phyloP scores from a whole-genome alignment of 768 basidiomycete genomes.

The Pulveroboletus sp. region DNA sequence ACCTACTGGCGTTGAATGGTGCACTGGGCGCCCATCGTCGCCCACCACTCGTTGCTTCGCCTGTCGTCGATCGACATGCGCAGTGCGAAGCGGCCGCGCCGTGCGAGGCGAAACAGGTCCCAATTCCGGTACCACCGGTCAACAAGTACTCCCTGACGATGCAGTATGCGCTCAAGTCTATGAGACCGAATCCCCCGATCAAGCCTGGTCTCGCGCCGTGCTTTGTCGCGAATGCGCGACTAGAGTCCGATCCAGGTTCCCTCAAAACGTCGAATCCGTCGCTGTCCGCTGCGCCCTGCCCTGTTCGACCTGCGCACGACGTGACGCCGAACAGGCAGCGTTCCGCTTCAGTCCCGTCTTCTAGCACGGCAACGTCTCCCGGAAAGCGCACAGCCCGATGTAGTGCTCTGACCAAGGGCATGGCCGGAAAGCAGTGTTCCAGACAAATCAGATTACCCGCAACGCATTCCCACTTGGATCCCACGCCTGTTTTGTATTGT shows the following conservation, averaged over 20 bases:
- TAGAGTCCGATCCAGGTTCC: slow-evolving; percentile 32
- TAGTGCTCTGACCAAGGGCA: slow-evolving; percentile 60
- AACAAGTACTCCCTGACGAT: slow-evolving; percentile 17
- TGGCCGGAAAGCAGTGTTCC: slow-evolving; percentile 57
- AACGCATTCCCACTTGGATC: slow-evolving; percentile 24
- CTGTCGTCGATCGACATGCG: slow-evolving; percentile 8
- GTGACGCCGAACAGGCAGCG: slow-evolving; percentile 22
- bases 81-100: no score
- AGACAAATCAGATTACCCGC: slow-evolving; percentile 50
- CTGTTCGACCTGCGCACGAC: slow-evolving; percentile 9
- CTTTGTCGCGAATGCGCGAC: slow-evolving; percentile 22
- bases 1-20: slow-evolving; percentile 5
- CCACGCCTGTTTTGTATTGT: slow-evolving; percentile 46
- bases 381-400: slow-evolving; percentile 43
- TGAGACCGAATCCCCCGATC: slow-evolving; percentile 6
- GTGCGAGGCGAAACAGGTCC: slow-evolving; percentile 11
- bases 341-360: slow-evolving; percentile 14
- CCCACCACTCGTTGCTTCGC: slow-evolving; percentile 4
- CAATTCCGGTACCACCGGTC: slow-evolving; percentile 35
- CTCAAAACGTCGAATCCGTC: slow-evolving; percentile 7
- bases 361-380: slow-evolving; percentile 17
- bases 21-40: slow-evolving; percentile 7
- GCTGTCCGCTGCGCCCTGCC: slow-evolving; percentile 1
- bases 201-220: slow-evolving; percentile 19
- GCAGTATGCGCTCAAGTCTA: slow-evolving; percentile 22